Evolutionary conservation across 306 rosid species (phyloP).

Genomic region (Cucumis hystrix): DNA sequence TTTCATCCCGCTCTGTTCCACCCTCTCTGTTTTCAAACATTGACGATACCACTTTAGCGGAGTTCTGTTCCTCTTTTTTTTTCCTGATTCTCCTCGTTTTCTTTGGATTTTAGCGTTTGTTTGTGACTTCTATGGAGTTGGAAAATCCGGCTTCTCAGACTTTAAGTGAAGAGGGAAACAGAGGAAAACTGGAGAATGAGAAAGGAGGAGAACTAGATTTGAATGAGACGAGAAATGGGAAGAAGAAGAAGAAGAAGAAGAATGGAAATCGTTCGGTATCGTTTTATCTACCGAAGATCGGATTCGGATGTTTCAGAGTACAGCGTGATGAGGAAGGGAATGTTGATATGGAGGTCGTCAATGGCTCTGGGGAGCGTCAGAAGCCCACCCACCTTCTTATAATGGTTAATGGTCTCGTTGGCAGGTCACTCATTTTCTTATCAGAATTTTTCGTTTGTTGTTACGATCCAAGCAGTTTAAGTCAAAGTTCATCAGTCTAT

Average conservation of each 20-base stretch:
- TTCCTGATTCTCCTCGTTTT: slow-evolving; percentile 12
- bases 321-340: slow-evolving; percentile 26
- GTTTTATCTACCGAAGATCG: slow-evolving; percentile 18
- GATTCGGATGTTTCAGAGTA: slow-evolving; percentile 44
- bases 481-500: background rate
- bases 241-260: background rate
- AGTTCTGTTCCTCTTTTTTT: slow-evolving; percentile 25
- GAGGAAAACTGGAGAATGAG: slow-evolving; percentile 5
- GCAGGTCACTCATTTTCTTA: slow-evolving; percentile 32
- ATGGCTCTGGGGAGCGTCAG: slow-evolving; percentile 21
- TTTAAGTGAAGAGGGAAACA: slow-evolving; percentile 10
- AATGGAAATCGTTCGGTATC: background rate
- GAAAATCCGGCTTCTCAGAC: background rate
- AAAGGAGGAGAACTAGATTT: slow-evolving; percentile 2
- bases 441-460: background rate
- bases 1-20: background rate
- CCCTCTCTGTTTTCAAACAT: background rate
- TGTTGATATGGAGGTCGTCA: slow-evolving; percentile 46
- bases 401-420: slow-evolving; percentile 73
- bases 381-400: slow-evolving; percentile 51
- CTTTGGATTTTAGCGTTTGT: slow-evolving; percentile 14
- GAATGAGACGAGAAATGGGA: slow-evolving; percentile 1
- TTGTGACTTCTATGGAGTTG: slow-evolving; percentile 25
- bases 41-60: background rate
- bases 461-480: background rate